These are phyloP conservation scores for Aspergillus sparsus DNA, from an alignment of 495 filamentous ascomycete species.

Conservation along the genomic window DNA sequence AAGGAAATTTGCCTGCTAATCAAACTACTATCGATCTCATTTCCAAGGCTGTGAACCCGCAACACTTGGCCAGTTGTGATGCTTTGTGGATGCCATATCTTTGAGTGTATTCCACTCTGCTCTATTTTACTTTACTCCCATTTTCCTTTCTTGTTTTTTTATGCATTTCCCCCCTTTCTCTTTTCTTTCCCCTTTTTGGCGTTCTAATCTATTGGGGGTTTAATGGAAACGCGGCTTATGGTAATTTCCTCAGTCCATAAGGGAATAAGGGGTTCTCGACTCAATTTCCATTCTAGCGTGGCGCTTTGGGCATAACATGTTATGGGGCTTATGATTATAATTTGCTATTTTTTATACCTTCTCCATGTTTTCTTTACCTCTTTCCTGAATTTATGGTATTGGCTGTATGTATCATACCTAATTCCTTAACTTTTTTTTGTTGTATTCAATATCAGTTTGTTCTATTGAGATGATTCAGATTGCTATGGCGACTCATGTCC, in stretches of 20 bases:
- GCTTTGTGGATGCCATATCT: constrained; percentile 97
- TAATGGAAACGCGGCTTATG: constrained; percentile 17
- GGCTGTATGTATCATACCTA: constrained; percentile 15
- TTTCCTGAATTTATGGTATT: constrained; percentile 10
- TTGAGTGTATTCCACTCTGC: constrained; percentile 42
- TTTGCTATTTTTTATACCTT: constrained; percentile 23
- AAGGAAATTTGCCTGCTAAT: constrained; percentile 80
- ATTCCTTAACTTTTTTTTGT: constrained; percentile 4
- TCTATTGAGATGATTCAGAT: no score
- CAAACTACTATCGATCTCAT: constrained; percentile 95
- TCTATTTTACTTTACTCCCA: constrained; percentile 19
- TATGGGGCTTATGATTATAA: constrained; percentile 32
- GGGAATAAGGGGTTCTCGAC: constrained; percentile 22
- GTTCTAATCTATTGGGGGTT: constrained; percentile 23
- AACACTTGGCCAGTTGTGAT: constrained; percentile 80
- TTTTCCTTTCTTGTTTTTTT: constrained; percentile 19
- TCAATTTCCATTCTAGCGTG: constrained; percentile 35
- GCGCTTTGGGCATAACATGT: constrained; percentile 31
- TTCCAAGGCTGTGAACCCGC: constrained; percentile 79
- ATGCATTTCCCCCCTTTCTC: constrained; percentile 16
- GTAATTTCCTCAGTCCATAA: constrained; percentile 14
- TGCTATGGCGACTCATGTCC: no score
- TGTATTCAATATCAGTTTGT: neutral
- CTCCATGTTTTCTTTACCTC: constrained; percentile 18
- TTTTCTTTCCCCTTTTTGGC: constrained; percentile 21